These are phyloP conservation scores for Erodium trifolium DNA, from an alignment of 441 rosid species.

Conservation along the genomic window DNA sequence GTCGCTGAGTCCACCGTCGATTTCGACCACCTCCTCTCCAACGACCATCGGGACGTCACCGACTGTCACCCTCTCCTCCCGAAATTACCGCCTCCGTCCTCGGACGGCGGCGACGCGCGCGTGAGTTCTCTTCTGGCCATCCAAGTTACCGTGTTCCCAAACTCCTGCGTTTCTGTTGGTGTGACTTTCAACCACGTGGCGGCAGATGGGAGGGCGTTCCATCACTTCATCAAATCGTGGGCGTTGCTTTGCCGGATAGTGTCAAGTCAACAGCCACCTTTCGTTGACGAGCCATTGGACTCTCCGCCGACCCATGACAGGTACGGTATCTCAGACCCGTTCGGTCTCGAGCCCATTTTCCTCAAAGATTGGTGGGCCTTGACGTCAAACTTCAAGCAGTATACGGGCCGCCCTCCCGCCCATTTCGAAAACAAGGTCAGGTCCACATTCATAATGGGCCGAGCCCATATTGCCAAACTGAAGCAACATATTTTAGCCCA, in stretches of 20 bases:
- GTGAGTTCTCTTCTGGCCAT: no score
- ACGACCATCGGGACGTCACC: no score
- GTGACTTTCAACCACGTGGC: conserved; percentile 29
- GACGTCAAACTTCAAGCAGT: background rate
- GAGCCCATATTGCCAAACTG: conserved; percentile 13
- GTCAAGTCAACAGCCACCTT: no score
- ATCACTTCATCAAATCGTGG: conserved; percentile 54
- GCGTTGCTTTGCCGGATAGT: conserved; percentile 25
- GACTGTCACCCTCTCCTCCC: no score
- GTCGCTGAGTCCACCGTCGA: no score
- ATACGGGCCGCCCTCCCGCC: background rate
- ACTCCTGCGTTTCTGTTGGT: conserved; percentile 40
- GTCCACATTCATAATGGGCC: conserved; percentile 16
- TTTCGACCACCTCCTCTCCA: no score
- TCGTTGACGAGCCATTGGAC: no score
- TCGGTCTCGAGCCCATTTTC: conserved; percentile 11
- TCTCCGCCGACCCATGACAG: background rate
- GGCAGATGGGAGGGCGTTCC: conserved; percentile 40
- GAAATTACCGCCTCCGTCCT: no score
- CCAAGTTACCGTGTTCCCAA: conserved; percentile 37
- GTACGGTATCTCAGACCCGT: background rate
- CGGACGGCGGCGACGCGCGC: no score
- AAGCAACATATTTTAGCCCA: conserved; percentile 18
- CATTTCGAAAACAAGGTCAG: conserved; percentile 14
- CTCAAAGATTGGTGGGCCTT: conserved; percentile 21